A percentile compares a stretch with the other conserved stretches of the same genome.
These are phyloP conservation scores for Pisolithus albus DNA, from an alignment of 768 basidiomycete species.

Conservation along the genomic window DNA sequence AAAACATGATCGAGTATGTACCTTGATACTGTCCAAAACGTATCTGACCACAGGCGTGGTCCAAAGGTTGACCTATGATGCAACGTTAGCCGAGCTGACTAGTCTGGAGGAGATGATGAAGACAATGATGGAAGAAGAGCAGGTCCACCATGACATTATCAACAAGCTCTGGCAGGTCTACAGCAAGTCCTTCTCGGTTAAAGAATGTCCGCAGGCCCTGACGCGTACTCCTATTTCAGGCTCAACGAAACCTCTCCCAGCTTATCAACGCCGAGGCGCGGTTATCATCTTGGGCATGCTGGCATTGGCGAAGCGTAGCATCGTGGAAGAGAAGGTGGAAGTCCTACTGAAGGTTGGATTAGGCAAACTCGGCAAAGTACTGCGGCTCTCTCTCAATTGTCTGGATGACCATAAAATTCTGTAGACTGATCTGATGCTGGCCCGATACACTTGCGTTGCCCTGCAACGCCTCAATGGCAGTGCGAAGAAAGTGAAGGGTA, in stretches of 20 bases:
- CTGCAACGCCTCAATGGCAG: constrained; percentile 89
- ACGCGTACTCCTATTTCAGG: constrained; percentile 37
- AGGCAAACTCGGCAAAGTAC: constrained; percentile 76
- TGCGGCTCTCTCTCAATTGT: constrained; percentile 1
- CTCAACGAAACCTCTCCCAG: constrained; percentile 65
- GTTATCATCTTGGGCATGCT: constrained; percentile 98
- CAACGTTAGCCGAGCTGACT: constrained; percentile 91
- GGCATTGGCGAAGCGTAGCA: constrained; percentile 71
- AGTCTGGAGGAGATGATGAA: constrained; percentile 96
- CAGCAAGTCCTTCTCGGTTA: constrained; percentile 43
- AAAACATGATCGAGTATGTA: constrained; percentile 92
- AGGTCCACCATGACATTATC: constrained; percentile 79
- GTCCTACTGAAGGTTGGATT: constrained; percentile 81
- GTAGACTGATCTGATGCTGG: constrained; percentile 82
- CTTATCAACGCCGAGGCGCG: constrained; percentile 84
- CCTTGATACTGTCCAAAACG: neutral
- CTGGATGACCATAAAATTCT: neutral
- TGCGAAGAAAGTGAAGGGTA: constrained; percentile 95
- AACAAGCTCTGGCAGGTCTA: constrained; percentile 95
- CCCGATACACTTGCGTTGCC: constrained; percentile 90
- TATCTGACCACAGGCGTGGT: neutral
- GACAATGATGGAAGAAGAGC: constrained; percentile 88
- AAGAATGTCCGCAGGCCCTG: neutral
- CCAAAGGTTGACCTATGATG: constrained; percentile 77
- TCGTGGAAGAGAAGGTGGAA: constrained; percentile 81